Evolutionary conservation across 1,139 yeast species (phyloP), one percentile per base, ranked within the genome.

Genomic region (Spathaspora jeffriesii): DNA sequence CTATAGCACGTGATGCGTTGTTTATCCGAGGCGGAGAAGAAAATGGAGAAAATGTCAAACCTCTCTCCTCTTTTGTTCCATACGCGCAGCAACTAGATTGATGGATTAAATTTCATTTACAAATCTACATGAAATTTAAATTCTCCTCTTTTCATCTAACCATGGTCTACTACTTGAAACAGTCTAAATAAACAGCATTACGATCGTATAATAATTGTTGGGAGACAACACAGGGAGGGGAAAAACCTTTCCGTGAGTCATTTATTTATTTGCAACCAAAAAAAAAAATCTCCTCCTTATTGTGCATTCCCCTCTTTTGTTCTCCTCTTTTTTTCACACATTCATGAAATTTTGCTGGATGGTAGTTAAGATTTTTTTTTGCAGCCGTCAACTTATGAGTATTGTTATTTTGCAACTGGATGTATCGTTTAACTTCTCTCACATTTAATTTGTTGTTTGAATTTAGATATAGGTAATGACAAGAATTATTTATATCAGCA

Each of bases 241-340:
- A 34, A 34, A 34, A 5, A 10, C 13, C n/a, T 25, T 25, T 25
- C 13, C 4, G 22, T 34, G 38, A 34, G 38, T 34, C 38, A 34
- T 34, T 34, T 34, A 18, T 34, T 34, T 34, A 30, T 30, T 34
- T 34, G 38, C 38, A 38, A 38, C 41, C 28, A 38, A 38, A 38
- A 22, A 37, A 38, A 38, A 22, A 22, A 21, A 18, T 38, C 41
- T 25, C 41, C 41, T 38, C 41, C 17, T 38, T 38, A 25, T 38
- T 23, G 30, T 38, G 11, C 30, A 9, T 21, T 25, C 41, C 41
- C 41, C 41, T 25, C 41, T 38, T 25, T 25, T 38, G n/a, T 25
- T 38, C 41, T 38, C 18, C 41, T 38, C 41, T 21, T 25, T 18
- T 36, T 21, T 22, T 17, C 17, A n/a, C 9, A 20, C 5, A 11